phyloP scores from a whole-genome alignment of 345 rosid genomes.

The Geranium rotundifolium region DNA sequence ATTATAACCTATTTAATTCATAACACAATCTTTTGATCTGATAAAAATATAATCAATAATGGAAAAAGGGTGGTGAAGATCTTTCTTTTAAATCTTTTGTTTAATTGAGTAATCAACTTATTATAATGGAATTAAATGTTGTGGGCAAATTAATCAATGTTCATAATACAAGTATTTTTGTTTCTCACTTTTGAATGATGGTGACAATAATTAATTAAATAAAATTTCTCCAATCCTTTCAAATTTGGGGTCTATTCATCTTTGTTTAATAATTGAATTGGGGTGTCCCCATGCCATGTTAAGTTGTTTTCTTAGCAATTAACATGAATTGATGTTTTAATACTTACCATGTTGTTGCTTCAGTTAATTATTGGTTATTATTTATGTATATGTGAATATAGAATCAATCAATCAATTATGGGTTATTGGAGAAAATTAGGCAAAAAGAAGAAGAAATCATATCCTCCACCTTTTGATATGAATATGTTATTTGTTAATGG shows the following conservation, averaged over 20 bases:
- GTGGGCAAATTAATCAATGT: not conserved
- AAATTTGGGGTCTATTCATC: not conserved
- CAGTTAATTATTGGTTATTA: not conserved
- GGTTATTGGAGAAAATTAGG: too few relatives aligned
- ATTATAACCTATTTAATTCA: too few relatives aligned
- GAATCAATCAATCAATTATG: too few relatives aligned
- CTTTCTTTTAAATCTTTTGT: too few relatives aligned
- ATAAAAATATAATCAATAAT: too few relatives aligned
- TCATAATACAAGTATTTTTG: not conserved
- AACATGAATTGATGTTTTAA: not conserved
- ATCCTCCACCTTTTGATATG: too few relatives aligned
- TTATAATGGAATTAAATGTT: not conserved
- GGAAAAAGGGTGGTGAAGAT: too few relatives aligned
- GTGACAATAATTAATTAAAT: not conserved
- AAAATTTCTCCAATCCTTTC: not conserved
- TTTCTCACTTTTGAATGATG: not conserved
- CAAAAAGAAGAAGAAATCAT: too few relatives aligned
- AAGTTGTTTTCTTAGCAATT: not conserved
- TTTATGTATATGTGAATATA: not conserved
- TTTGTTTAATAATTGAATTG: not conserved
- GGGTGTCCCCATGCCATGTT: not conserved
- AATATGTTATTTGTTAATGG: too few relatives aligned
- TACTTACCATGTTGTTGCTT: not conserved
- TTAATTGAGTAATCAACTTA: too few relatives aligned
- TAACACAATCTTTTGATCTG: too few relatives aligned